Evolutionary conservation across 441 rosid species (phyloP).

Genomic region (Adansonia madagascariensis): DNA sequence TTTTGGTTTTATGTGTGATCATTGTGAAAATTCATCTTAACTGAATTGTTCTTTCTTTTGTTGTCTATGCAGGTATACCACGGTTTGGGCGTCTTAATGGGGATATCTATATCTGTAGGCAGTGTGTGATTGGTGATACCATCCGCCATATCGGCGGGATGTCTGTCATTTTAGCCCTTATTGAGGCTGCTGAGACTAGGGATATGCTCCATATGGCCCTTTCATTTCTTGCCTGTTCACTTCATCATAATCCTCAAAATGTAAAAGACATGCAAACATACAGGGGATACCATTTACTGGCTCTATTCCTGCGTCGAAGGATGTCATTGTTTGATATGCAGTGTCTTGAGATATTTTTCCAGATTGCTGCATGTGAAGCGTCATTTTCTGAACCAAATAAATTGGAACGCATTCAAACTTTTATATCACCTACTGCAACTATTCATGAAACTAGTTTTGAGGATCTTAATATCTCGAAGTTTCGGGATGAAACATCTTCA

Average conservation of each 20-base stretch:
- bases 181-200: constrained; percentile 96
- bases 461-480: constrained; percentile 80
- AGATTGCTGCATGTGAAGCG: constrained; percentile 99
- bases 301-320: constrained; percentile 91
- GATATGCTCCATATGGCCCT: constrained; percentile 99
- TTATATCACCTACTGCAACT: constrained; percentile 54
- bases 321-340: constrained; percentile 98
- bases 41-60: constrained; percentile 16
- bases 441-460: constrained; percentile 79
- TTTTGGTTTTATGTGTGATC: constrained; percentile 12
- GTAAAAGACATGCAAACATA: constrained; percentile 95
- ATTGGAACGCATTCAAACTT: constrained; percentile 49
- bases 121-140: constrained; percentile 90
- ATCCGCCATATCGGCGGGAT: constrained; percentile 95
- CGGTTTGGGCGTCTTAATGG: constrained; percentile 96
- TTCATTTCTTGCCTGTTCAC: constrained; percentile 87
- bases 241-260: constrained; percentile 97
- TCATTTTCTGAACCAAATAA: constrained; percentile 96
- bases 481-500: constrained; percentile 85
- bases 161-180: constrained; percentile 87
- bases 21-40: background rate
- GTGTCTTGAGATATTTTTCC: constrained; percentile 94
- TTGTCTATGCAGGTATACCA: constrained; percentile 76
- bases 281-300: constrained; percentile 98
- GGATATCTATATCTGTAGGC: constrained; percentile 82